Conservation (phyloP, 2,329 filamentous ascomycete genomes). For the Lachnellula cervina region DNA sequence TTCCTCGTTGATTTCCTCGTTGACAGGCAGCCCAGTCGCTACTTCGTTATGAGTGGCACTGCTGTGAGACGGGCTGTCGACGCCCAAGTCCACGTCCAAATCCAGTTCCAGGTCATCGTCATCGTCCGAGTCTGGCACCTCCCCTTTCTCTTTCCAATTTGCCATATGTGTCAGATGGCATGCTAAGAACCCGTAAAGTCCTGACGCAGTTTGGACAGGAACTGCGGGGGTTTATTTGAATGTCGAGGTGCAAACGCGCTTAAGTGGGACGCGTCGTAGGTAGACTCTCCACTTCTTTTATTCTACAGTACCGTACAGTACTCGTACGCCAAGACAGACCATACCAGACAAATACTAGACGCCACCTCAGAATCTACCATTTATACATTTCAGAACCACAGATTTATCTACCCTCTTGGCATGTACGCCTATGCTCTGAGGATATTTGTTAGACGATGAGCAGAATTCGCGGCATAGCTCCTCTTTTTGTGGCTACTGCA, state of each 20-base stretch:
- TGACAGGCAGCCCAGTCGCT: neutral
- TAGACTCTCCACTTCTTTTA: neutral
- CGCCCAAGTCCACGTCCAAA: slow-evolving; percentile 29
- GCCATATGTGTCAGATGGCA: slow-evolving; percentile 27
- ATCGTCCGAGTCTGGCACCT: slow-evolving; percentile 34
- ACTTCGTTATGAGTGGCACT: neutral
- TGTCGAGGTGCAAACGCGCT: neutral
- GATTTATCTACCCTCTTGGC: neutral
- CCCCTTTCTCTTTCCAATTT: slow-evolving; percentile 33
- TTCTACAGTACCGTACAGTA: neutral
- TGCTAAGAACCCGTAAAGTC: slow-evolving; percentile 9
- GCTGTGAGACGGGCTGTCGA: slow-evolving; percentile 3
- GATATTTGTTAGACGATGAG: slow-evolving; percentile 20
- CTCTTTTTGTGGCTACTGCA: slow-evolving; percentile 25
- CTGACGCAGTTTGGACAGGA: neutral
- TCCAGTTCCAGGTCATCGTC: slow-evolving; percentile 31
- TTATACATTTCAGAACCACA: neutral
- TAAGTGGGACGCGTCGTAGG: neutral
- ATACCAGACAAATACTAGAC: neutral
- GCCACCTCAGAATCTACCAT: neutral
- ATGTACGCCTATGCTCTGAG: neutral
- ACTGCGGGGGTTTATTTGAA: neutral
- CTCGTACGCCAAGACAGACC: no score
- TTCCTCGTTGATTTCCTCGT: neutral
- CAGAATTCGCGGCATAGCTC: slow-evolving; percentile 24